Base-by-base conservation (phyloP, 2,329 filamentous ascomycete genomes). In the Monosporascus sp. region DNA sequence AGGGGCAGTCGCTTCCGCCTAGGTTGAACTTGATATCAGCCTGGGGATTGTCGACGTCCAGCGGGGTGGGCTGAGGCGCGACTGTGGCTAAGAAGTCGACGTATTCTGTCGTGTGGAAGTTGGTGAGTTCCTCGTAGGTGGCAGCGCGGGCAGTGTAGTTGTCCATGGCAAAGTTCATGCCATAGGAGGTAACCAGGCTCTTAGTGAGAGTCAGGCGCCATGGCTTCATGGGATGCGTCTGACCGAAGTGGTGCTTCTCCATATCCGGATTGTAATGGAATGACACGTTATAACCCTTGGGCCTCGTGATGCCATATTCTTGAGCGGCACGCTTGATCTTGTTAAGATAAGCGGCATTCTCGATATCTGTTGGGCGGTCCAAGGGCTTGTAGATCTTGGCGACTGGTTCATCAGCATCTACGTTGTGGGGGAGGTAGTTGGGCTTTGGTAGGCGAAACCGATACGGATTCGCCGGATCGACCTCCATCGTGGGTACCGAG, bases 181-280 rank as follows among this genome's bases (percentile, higher is more conserved):
- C 94, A 70, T 97, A 97, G 1, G 90, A 88, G 67, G 95, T 87
- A 58, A 99, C 90, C 47, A 99, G 82, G 64, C 94, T 90, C 71
- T 99, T 97, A 53, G 94, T 95, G 52, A 99, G 80, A 17, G 92
- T 97, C 59, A 99, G 77, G 37, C 94, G 89, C 93, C 94, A 97
- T 54, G 94, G 94, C 71, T 99, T 99, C 94, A 99, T 99, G 20
- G 94, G 94, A 76, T 99, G 94, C 9, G 90, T 92, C 73, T 90
- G 88, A 60, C 94, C 94, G 70, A 99, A 99, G 71, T 99, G 94
- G 72, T 97, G 93, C 67, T 89, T 88, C 74, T 99, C 94, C 69
- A 97, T 95, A 55, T 90, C 86, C 1, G 92, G 89, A 65, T 97
- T 97, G 74, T 91, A 90, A 70, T 99, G 94, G 73, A 92, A 97